Percentiles rank a stretch among this genome's conserved stretches.
Evolutionary conservation across 768 basidiomycete genomes (phyloP).

Genomic region (Boletus patriciae): DNA sequence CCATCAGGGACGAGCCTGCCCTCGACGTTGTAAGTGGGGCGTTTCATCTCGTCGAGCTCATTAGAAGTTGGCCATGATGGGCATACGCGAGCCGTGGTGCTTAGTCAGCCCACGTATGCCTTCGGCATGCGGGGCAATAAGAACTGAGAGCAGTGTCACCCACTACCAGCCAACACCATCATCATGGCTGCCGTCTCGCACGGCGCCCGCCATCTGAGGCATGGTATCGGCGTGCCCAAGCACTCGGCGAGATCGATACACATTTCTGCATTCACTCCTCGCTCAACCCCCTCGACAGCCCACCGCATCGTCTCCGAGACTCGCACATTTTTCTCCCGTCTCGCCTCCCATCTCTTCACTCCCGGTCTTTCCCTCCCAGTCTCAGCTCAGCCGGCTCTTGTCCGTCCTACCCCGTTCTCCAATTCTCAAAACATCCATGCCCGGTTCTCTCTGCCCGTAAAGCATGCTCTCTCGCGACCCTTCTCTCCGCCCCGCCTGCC

Average conservation of each 20-base stretch:
- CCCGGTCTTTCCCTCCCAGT: conserved; percentile 45
- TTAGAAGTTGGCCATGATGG: too few relatives aligned
- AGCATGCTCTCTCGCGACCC: conserved; percentile 49
- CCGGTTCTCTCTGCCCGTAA: conserved; percentile 56
- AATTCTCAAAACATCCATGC: conserved; percentile 46
- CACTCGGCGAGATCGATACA: conserved; percentile 44
- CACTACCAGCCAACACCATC: too few relatives aligned
- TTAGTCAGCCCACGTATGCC: conserved; percentile 23
- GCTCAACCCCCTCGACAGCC: conserved; percentile 31
- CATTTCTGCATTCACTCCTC: conserved; percentile 39
- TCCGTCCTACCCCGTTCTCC: conserved; percentile 19
- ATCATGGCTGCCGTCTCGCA: conserved; percentile 28
- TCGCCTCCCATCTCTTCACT: conserved; percentile 57
- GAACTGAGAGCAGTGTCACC: too few relatives aligned
- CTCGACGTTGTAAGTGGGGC: too few relatives aligned
- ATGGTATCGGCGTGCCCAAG: conserved; percentile 18
- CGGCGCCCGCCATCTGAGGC: conserved; percentile 27
- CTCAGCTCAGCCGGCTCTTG: conserved; percentile 4
- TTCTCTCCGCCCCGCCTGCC: conserved; percentile 55
- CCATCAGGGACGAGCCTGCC: too few relatives aligned
- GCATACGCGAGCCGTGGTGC: too few relatives aligned
- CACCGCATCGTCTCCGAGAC: conserved; percentile 54
- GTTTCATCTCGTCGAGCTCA: too few relatives aligned
- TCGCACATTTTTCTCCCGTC: conserved; percentile 52
- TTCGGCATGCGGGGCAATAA: conserved; percentile 6